Conservation (phyloP, 768 basidiomycete species). For the Grammothele lineata region DNA sequence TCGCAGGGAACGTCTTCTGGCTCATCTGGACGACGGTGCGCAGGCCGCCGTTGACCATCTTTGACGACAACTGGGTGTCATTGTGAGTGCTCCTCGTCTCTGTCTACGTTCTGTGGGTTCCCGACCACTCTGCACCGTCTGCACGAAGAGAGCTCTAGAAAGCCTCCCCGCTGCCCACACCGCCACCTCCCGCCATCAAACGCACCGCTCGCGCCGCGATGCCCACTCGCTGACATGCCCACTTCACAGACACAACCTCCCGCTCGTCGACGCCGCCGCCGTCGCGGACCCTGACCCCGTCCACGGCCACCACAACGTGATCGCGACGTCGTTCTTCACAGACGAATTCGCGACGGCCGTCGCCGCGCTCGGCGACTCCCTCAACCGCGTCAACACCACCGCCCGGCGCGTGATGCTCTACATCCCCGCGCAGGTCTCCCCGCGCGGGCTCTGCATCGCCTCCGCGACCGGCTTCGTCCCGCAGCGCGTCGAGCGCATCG, state of each 20-base stretch:
- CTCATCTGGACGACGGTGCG: neutral
- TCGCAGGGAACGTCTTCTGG: conserved; percentile 10
- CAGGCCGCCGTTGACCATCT: neutral
- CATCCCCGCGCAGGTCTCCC: conserved; percentile 34
- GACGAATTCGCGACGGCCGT: conserved; percentile 29
- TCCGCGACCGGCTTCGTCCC: conserved; percentile 36
- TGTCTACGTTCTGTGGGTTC: too few relatives aligned
- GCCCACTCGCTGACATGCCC: neutral
- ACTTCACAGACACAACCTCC: conserved; percentile 6
- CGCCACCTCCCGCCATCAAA: too few relatives aligned
- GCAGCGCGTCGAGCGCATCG: conserved; percentile 31
- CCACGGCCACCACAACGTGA: conserved; percentile 15
- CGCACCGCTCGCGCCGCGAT: neutral
- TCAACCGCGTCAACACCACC: conserved; percentile 26
- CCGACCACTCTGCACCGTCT: too few relatives aligned
- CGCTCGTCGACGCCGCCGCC: conserved; percentile 3
- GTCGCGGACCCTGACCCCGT: conserved; percentile 1
- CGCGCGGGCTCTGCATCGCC: conserved; percentile 35
- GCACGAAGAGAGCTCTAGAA: too few relatives aligned
- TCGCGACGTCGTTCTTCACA: conserved; percentile 29
- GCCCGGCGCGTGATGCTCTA: conserved; percentile 31
- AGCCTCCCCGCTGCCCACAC: too few relatives aligned
- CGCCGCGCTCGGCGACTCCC: conserved; percentile 29
- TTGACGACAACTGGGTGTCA: conserved; percentile 2
- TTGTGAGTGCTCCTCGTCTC: conserved; percentile 6